Base-by-base conservation (phyloP, 768 basidiomycete species). In the Aureoboletus auriporus region DNA sequence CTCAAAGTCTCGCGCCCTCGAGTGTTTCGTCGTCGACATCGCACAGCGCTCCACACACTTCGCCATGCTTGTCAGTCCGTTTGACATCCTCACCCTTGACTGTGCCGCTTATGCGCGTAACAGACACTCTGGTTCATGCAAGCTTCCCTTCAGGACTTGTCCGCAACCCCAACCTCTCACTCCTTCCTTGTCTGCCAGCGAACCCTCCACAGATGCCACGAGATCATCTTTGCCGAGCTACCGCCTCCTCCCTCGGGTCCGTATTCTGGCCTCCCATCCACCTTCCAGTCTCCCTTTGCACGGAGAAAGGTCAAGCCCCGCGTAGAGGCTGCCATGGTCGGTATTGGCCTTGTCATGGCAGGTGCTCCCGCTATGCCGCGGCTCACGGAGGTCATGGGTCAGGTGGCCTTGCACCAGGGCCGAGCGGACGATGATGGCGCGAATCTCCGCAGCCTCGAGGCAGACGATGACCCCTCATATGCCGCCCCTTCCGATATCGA, bases 91-190 rank as follows among this genome's bases (percentile, higher is more conserved):
- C 31, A 51, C 38, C 16, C 28, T 54, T 52, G 46, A 46, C 35
- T 37, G 51, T 46, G 20, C 17, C 42, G 13, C 56, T 59, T 30
- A 56, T 41, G 26, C 20, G 26, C 42, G 20, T 23, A n/a, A 8
- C 63, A 94, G 93, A 97, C 96, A 0, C 71, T 99, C 39, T 98
- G 95, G 93, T 96, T 94, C 69, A 94, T 98, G 87, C 96, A 98
- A 79, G 91, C 95, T 13, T 83, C 89, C 26, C 75, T 99, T 16
- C 82, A 80, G 49, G 96, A 99, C 67, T 75, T 97, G 8, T 78
- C 51, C 40, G 50, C 57, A 9, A 37, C 59, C 68, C 39, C 75
- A 12, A 78, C 82, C 41, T 84, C 91, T 3, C 78, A 71, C 37
- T 90, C 93, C 1, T 97, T 97, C 69, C 72, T 81, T 41, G 86